Conservation (phyloP, 805 yeast species). For the Kazachstania viticola region DNA sequence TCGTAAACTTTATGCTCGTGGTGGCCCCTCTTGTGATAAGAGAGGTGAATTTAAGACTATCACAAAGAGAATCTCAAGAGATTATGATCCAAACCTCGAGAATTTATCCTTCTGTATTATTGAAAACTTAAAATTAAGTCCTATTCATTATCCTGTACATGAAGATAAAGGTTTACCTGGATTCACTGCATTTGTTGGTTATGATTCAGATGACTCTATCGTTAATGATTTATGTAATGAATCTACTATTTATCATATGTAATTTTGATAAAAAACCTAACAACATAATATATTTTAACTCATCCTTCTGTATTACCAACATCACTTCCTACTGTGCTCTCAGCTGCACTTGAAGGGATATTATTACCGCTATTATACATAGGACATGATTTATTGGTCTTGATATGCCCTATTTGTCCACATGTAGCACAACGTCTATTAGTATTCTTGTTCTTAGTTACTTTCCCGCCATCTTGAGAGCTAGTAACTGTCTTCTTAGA, state of each 20-base stretch:
- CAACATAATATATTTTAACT: background rate
- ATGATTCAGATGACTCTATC: slow-evolving; percentile 14
- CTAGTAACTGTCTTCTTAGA: slow-evolving; percentile 27
- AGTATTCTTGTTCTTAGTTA: slow-evolving; percentile 26
- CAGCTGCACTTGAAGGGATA: too few relatives aligned
- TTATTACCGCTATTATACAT: slow-evolving; percentile 38
- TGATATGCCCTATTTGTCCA: slow-evolving; percentile 90
- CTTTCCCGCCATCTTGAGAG: slow-evolving; percentile 17
- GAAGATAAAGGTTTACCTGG: slow-evolving; percentile 28
- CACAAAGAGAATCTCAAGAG: slow-evolving; percentile 29
- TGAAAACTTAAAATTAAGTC: slow-evolving; percentile 20
- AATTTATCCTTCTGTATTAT: slow-evolving; percentile 28
- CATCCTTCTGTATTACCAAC: too few relatives aligned
- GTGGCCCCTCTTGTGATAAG: slow-evolving; percentile 35
- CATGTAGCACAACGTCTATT: slow-evolving; percentile 87
- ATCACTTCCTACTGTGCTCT: background rate
- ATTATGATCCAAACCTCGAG: slow-evolving; percentile 29
- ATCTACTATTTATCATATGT: slow-evolving; percentile 20
- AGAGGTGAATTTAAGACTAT: slow-evolving; percentile 33
- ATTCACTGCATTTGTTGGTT: slow-evolving; percentile 25
- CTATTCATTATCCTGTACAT: slow-evolving; percentile 25
- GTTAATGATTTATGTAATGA: slow-evolving; percentile 19
- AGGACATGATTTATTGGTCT: slow-evolving; percentile 85
- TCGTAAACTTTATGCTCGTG: slow-evolving; percentile 27
- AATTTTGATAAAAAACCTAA: background rate